Conservation (phyloP, 352 stramenopile species). For the Globisporangium recalcitrans region DNA sequence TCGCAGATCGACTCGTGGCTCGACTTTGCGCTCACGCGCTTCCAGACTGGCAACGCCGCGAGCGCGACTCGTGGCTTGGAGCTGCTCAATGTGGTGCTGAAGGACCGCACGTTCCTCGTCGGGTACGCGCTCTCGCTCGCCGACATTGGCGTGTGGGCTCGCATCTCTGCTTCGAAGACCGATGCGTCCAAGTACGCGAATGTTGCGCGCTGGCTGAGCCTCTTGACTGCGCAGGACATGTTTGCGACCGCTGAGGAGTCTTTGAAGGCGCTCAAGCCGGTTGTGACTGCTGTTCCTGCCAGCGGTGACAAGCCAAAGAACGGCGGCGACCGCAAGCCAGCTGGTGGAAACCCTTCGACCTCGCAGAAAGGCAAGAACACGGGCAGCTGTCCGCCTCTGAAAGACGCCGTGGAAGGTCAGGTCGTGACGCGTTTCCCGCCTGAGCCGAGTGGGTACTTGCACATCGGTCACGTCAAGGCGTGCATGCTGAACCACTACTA, state of each 20-base stretch:
- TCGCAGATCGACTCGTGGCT: constrained; percentile 91
- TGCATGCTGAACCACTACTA: constrained; percentile 99
- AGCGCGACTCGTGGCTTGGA: constrained; percentile 41
- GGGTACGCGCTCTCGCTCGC: constrained; percentile 92
- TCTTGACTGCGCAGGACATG: constrained; percentile 52
- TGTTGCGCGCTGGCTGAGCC: constrained; percentile 69
- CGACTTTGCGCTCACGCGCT: constrained; percentile 84
- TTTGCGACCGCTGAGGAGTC: constrained; percentile 47
- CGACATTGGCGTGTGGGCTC: constrained; percentile 92
- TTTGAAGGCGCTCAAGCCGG: constrained; percentile 46
- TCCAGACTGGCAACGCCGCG: constrained; percentile 26
- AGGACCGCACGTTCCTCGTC: constrained; percentile 91
- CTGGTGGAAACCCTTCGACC: background rate
- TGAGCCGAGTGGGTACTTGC: constrained; percentile 17
- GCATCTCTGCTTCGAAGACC: constrained; percentile 44
- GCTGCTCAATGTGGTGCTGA: constrained; percentile 88
- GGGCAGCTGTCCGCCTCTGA: constrained; percentile 90
- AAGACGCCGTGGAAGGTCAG: constrained; percentile 92
- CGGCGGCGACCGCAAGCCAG: constrained; percentile 20
- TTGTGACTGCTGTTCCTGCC: constrained; percentile 11
- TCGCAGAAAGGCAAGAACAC: constrained; percentile 71
- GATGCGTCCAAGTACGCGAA: constrained; percentile 51
- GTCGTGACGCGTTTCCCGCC: constrained; percentile 95
- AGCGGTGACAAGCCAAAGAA: constrained; percentile 8
- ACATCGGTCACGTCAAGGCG: constrained; percentile 99